Conservation (phyloP, 73 alveolate species). For the Tetrahymena thermophila region DNA sequence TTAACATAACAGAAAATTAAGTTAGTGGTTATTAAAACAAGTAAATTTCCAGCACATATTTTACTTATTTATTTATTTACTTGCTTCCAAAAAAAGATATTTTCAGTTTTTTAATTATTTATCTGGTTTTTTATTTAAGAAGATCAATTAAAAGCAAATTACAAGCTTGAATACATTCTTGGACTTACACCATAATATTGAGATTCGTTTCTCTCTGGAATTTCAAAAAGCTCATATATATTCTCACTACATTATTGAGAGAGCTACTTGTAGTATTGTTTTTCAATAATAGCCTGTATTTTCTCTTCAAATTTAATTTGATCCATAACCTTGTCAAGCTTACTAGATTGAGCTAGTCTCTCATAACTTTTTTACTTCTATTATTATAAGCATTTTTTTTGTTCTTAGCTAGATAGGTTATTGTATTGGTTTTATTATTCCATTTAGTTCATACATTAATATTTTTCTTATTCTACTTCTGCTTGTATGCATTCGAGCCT, state of each 20-base stretch:
- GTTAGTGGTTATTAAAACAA: no score
- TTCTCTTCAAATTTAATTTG: not conserved
- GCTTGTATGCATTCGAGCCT: not conserved
- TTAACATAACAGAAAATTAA: no score
- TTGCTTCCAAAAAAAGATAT: no score
- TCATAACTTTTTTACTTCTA: not conserved
- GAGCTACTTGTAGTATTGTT: not conserved
- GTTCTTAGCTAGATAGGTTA: not conserved
- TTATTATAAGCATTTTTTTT: not conserved
- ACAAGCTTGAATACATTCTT: not conserved
- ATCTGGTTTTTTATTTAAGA: no score
- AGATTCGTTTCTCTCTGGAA: not conserved
- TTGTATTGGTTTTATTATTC: not conserved
- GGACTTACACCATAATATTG: not conserved
- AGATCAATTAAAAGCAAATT: not conserved
- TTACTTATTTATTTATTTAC: no score
- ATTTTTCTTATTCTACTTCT: not conserved
- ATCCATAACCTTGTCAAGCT: not conserved
- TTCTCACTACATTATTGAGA: not conserved
- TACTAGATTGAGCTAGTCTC: not conserved
- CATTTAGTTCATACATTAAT: not conserved
- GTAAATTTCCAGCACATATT: no score
- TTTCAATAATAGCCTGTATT: not conserved
- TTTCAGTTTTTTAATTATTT: no score
- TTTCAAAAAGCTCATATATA: not conserved